Percentiles rank a stretch among this genome's conserved stretches.
These are phyloP conservation scores for Peronospora tabacina DNA, from an alignment of 352 stramenopile species.

Conservation along the genomic window DNA sequence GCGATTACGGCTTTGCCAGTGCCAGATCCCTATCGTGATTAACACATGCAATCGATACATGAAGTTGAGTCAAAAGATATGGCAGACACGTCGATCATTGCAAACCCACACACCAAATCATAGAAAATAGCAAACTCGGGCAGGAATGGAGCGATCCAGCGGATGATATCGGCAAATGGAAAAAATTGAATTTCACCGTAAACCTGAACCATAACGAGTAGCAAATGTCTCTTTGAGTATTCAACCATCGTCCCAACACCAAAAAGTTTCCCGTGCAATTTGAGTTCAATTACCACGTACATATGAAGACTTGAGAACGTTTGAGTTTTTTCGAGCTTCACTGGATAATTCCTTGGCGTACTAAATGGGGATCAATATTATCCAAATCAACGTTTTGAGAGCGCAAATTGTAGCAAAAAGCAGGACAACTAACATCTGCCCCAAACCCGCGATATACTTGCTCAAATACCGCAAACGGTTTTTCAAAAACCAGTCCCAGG, in stretches of 20 bases:
- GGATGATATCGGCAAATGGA: conserved; percentile 68
- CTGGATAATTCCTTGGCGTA: conserved; percentile 79
- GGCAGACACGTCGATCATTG: not conserved
- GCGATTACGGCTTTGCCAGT: conserved; percentile 76
- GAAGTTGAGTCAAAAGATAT: not conserved
- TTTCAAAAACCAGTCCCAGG: conserved; percentile 68
- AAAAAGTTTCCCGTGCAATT: not conserved
- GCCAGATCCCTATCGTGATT: conserved; percentile 52
- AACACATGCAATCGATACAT: not conserved
- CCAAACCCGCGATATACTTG: conserved; percentile 56
- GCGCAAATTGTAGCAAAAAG: not conserved
- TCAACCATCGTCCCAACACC: not conserved
- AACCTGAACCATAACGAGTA: conserved; percentile 32
- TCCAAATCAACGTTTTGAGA: not conserved
- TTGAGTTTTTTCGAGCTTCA: conserved; percentile 68
- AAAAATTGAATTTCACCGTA: conserved; percentile 85
- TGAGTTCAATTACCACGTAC: conserved; percentile 23
- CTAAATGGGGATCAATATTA: conserved; percentile 19
- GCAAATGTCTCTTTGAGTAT: not conserved
- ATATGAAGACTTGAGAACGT: conserved; percentile 74
- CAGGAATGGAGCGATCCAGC: conserved; percentile 50
- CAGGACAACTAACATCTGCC: conserved; percentile 34
- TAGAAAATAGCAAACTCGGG: conserved; percentile 75
- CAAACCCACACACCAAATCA: conserved; percentile 44
- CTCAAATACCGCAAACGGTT: conserved; percentile 61